Percentiles rank a stretch among this genome's conserved stretches.
Evolutionary conservation across 2,329 filamentous ascomycete species (phyloP).

Genomic region (Microsporum audouinii): DNA sequence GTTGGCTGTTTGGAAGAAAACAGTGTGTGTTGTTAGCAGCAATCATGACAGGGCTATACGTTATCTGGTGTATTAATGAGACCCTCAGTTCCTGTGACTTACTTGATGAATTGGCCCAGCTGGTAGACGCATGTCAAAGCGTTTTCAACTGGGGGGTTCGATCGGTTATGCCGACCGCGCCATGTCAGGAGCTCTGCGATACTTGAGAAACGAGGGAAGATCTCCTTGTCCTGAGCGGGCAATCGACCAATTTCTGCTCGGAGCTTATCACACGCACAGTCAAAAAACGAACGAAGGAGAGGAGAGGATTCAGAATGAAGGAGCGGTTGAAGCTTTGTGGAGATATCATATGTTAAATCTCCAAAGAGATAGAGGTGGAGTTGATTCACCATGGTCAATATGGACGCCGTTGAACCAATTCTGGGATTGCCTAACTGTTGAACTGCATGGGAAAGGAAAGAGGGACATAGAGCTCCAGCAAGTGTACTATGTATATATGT

Average conservation of each 20-base stretch:
- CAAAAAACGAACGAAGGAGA: neutral
- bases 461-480: neutral
- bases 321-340: neutral
- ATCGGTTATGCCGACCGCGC: neutral
- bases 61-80: neutral
- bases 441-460: neutral
- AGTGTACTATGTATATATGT: neutral
- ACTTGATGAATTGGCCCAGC: neutral
- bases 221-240: neutral
- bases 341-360: conserved; percentile 15
- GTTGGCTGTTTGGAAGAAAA: neutral
- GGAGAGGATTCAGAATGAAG: neutral
- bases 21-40: neutral
- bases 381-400: conserved; percentile 11
- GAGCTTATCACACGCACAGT: neutral
- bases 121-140: neutral
- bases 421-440: neutral
- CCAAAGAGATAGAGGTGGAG: conserved; percentile 14
- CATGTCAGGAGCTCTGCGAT: conserved; percentile 4
- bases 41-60: neutral
- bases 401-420: neutral
- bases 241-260: neutral
- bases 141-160: neutral
- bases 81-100: neutral
- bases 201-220: conserved; percentile 1